Percentiles rank a stretch among this genome's conserved stretches.
phyloP scores from a whole-genome alignment of 2,329 filamentous ascomycete species.

The Beauveria brongniartii region DNA sequence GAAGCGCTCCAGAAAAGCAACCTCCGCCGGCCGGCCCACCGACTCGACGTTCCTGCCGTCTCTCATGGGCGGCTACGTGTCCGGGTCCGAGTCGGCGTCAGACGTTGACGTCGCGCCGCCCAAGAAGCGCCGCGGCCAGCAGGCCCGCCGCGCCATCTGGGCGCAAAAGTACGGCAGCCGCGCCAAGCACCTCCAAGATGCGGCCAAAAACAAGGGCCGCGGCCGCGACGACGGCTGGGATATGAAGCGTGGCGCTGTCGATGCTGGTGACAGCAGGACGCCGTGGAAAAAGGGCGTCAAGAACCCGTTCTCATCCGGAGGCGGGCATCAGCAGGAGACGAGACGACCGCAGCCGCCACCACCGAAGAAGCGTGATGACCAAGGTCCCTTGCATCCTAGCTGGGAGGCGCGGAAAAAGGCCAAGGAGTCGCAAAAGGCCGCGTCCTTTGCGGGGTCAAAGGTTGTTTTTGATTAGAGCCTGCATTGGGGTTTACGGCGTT shows the following conservation, averaged over 20 bases:
- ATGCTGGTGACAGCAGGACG: slow-evolving; percentile 28
- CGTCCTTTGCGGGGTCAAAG: slow-evolving; percentile 48
- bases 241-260: slow-evolving; percentile 45
- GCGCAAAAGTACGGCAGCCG: slow-evolving; percentile 70
- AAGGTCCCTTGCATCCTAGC: slow-evolving; percentile 52
- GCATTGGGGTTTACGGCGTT: not conserved
- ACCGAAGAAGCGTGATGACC: slow-evolving; percentile 36
- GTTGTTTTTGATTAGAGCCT: slow-evolving; percentile 45
- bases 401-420: slow-evolving; percentile 57
- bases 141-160: slow-evolving; percentile 68
- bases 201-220: slow-evolving; percentile 22
- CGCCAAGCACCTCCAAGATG: slow-evolving; percentile 55
- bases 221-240: slow-evolving; percentile 50
- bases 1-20: slow-evolving; percentile 16
- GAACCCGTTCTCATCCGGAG: slow-evolving; percentile 23
- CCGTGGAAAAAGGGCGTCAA: slow-evolving; percentile 47
- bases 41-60: slow-evolving; percentile 63
- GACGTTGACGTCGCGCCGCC: slow-evolving; percentile 54
- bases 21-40: slow-evolving; percentile 16
- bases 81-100: slow-evolving; percentile 62
- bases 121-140: slow-evolving; percentile 71
- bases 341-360: slow-evolving; percentile 21
- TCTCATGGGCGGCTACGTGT: slow-evolving; percentile 73
- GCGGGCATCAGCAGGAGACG: slow-evolving; percentile 8
- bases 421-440: slow-evolving; percentile 46